Conservation (phyloP, 2,329 filamentous ascomycete species). For the Colletotrichum echinochloae region DNA sequence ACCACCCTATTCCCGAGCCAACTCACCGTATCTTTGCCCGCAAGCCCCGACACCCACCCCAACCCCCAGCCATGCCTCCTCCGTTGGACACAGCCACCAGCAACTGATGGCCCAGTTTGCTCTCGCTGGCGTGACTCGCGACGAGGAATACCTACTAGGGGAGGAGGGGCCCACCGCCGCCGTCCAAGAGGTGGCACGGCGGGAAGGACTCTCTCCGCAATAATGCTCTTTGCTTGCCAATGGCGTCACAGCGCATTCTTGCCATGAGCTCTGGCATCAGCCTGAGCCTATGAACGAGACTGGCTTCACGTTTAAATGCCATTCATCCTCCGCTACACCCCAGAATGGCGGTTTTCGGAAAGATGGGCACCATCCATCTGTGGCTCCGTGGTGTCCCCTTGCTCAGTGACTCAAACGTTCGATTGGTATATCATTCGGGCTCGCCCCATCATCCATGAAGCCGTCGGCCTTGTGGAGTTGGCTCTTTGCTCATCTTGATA, state of each 20-base stretch:
- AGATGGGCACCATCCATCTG: conserved; percentile 45
- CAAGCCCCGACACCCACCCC: conserved; percentile 8
- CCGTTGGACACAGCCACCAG: conserved; percentile 36
- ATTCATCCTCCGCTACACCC: conserved; percentile 33
- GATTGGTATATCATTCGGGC: conserved; percentile 38
- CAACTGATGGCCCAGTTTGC: conserved; percentile 16
- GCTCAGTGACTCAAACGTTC: conserved; percentile 39
- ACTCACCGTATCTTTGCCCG: conserved; percentile 28
- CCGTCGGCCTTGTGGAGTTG: conserved; percentile 22
- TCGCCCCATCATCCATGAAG: conserved; percentile 33
- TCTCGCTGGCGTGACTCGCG: conserved; percentile 27
- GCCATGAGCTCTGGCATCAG: conserved; percentile 24
- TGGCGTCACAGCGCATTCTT: conserved; percentile 42
- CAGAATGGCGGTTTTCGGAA: conserved; percentile 42
- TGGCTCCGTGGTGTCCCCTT: conserved; percentile 46
- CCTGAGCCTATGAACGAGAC: conserved; percentile 34
- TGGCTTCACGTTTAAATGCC: conserved; percentile 39
- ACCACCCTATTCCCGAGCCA: conserved; percentile 12
- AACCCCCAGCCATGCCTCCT: conserved; percentile 17
- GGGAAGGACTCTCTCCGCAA: conserved; percentile 35
- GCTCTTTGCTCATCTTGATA: conserved; percentile 28
- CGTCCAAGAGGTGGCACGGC: conserved; percentile 16
- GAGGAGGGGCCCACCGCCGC: background rate
- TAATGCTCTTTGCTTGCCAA: conserved; percentile 32
- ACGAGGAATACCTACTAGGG: conserved; percentile 27